A percentile compares a stretch with the other conserved stretches of the same genome.
These are phyloP conservation scores for Fistulinella staudtii DNA, from an alignment of 1,284 basidiomycete genomes.

Conservation along the genomic window DNA sequence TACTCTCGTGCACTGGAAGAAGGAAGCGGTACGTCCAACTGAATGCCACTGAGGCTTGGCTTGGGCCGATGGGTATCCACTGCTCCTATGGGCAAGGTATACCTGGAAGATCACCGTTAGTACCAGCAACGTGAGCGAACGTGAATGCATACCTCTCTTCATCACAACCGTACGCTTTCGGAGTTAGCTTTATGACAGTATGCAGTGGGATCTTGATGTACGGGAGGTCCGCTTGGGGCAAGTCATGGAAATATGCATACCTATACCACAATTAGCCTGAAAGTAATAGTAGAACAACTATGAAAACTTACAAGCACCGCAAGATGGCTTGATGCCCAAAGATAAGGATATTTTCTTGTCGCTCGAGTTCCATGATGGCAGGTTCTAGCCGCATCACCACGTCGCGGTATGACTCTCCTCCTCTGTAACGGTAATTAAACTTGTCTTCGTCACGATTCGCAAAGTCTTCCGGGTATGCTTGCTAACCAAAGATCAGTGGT, in stretches of 20 bases:
- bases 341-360: conserved; percentile 96
- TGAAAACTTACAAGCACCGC: conserved; percentile 69
- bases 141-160: conserved; percentile 72
- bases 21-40: conserved; percentile 14
- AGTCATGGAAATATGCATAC: conserved; percentile 93
- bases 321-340: conserved; percentile 97
- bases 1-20: conserved; percentile 30
- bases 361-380: conserved; percentile 98
- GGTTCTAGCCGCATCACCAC: conserved; percentile 96
- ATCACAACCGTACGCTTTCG: conserved; percentile 97
- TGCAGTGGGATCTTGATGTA: conserved; percentile 98
- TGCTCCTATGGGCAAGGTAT: conserved; percentile 82
- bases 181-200: conserved; percentile 97
- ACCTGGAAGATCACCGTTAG: conserved; percentile 41
- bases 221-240: conserved; percentile 90
- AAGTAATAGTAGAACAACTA: background rate
- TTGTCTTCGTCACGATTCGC: conserved; percentile 99
- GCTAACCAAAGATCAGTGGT: conserved; percentile 41
- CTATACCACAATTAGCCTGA: conserved; percentile 32
- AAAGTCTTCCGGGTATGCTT: conserved; percentile 96
- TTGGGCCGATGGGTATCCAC: conserved; percentile 95
- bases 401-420: conserved; percentile 93
- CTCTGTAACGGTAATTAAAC: conserved; percentile 97
- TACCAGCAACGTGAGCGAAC: background rate
- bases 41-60: conserved; percentile 46